phyloP scores from a whole-genome alignment of 306 rosid genomes.

The Leucaena leucocephala region DNA sequence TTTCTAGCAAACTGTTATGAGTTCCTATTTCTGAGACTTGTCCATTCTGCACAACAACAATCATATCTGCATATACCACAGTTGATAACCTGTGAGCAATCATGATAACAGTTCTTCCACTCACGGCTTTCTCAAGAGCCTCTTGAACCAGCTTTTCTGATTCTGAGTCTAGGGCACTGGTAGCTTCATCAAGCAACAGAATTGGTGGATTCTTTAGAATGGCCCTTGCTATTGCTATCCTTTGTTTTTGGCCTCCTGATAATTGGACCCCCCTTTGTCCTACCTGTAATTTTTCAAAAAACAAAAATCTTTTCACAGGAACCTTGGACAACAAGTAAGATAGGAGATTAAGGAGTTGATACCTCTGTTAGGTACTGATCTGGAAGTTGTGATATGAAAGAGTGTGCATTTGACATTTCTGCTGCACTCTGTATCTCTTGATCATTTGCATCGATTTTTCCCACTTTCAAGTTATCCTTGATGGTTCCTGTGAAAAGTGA shows the following conservation, averaged over 20 bases:
- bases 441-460: slow-evolving; percentile 73
- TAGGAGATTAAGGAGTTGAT: slow-evolving; percentile 38
- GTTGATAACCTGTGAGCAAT: slow-evolving; percentile 90
- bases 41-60: slow-evolving; percentile 78
- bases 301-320: background rate
- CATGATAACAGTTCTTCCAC: slow-evolving; percentile 77
- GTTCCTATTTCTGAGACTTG: slow-evolving; percentile 72
- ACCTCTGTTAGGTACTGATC: slow-evolving; percentile 76
- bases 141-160: slow-evolving; percentile 86
- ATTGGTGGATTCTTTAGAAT: slow-evolving; percentile 80
- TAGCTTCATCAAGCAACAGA: slow-evolving; percentile 88
- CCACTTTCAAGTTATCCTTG: slow-evolving; percentile 73
- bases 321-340: background rate
- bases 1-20: slow-evolving; percentile 67
- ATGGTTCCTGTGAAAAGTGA: slow-evolving; percentile 74
- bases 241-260: slow-evolving; percentile 93
- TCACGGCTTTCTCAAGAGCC: slow-evolving; percentile 80
- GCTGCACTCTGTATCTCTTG: slow-evolving; percentile 65
- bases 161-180: slow-evolving; percentile 89
- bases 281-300: slow-evolving; percentile 43
- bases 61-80: slow-evolving; percentile 76
- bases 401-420: slow-evolving; percentile 75
- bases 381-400: slow-evolving; percentile 79
- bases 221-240: slow-evolving; percentile 91
- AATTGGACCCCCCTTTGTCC: slow-evolving; percentile 86